Base-by-base conservation (phyloP, 2,329 filamentous ascomycete genomes). In the Diaporthe amygdali region DNA sequence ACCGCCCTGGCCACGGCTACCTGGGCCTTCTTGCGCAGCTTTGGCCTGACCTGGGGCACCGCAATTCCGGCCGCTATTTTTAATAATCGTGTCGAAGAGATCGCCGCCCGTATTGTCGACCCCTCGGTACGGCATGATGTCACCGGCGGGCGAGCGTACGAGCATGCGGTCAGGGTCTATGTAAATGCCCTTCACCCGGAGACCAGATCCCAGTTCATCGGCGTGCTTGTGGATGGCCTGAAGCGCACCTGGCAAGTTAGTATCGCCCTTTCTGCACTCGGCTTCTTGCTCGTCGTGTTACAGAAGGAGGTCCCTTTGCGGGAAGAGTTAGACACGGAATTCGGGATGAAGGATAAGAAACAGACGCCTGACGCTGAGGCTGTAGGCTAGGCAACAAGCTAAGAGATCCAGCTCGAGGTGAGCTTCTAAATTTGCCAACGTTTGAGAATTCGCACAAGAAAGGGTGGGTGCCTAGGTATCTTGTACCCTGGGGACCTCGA, bases 1-100 rank as follows among this genome's bases (percentile, higher is more conserved):
- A 76, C 77, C 0, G 81, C 82, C 1, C 68, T 79, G 1, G 81
- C 82, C 0, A 83, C 82, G 3, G 80, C 77, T 2, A 82, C 83
- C 52, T 86, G 82, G 79, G 76, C 79, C 0, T 89, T 88, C 70
- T 76, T 86, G 70, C 82, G 86, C 46, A 82, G 77, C 67, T 83
- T 88, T 39, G 87, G 86, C 3, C 75, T 79, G n/a, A 82, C 84
- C 3, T 84, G 86, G 76, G 86, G 85, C 10, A 80, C 84, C 1
- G 80, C 84, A 0, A 81, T 89, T 41, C 80, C 82, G 0, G 81
- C 79, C 2, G 78, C 81, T 8, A 79, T 87, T 49, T 87, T 84
- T 74, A 77, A 74, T 71, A 78, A 73, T 71, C 73, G 74, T 3
- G 73, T 72, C 51, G 73, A 69, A 1, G 56, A 73, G 41, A 66